Evolutionary conservation across 2,329 filamentous ascomycete genomes (phyloP).

Genomic region (Dothideomycetes sp.): DNA sequence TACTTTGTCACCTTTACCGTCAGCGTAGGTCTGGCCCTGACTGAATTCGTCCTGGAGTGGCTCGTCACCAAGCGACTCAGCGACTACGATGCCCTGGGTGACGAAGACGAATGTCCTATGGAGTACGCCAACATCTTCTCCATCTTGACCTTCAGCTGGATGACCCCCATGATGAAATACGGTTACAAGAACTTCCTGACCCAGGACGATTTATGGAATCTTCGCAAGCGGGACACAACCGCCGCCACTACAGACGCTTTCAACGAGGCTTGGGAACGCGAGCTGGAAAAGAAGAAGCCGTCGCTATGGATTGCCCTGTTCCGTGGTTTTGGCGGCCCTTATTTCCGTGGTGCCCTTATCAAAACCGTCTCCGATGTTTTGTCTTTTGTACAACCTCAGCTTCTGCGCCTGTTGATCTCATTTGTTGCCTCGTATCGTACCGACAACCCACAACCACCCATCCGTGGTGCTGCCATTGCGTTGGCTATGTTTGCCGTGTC

Average conservation of each 20-base stretch:
- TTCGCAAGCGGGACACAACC: constrained; percentile 72
- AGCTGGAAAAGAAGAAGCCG: constrained; percentile 63
- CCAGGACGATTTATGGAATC: constrained; percentile 90
- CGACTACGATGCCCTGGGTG: constrained; percentile 57
- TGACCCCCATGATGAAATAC: constrained; percentile 95
- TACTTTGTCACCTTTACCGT: constrained; percentile 72
- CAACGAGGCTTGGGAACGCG: constrained; percentile 63
- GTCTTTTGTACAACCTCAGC: constrained; percentile 83
- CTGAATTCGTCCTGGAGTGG: constrained; percentile 75
- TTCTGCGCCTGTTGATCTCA: constrained; percentile 71
- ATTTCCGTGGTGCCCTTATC: constrained; percentile 71
- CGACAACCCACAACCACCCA: constrained; percentile 61
- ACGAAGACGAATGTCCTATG: constrained; percentile 63
- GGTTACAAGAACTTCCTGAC: constrained; percentile 88
- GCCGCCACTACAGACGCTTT: constrained; percentile 62
- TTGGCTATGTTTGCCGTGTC: constrained; percentile 87
- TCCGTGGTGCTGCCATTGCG: constrained; percentile 79
- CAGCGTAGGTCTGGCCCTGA: constrained; percentile 58
- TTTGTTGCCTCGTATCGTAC: constrained; percentile 72
- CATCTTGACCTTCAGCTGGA: constrained; percentile 90
- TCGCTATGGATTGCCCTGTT: constrained; percentile 83
- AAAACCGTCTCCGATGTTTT: constrained; percentile 82
- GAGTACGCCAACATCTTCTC: constrained; percentile 95
- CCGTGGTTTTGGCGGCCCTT: constrained; percentile 75
- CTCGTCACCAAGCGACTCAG: constrained; percentile 71